These are phyloP conservation scores for Aspergillus glaucus DNA, from an alignment of 2,329 filamentous ascomycete species.

Conservation along the genomic window DNA sequence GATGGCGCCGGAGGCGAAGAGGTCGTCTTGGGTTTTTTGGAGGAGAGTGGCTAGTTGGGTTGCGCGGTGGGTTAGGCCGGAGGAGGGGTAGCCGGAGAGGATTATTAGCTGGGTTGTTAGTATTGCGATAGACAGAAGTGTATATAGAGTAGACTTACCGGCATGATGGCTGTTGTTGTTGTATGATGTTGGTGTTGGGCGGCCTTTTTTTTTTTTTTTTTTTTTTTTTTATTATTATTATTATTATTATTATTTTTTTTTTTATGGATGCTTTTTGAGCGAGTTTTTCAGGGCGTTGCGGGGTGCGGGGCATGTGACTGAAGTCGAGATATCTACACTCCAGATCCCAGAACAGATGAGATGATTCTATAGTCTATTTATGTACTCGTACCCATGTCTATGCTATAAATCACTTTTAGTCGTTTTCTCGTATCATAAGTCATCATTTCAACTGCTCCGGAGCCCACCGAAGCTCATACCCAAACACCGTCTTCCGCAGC, in stretches of 20 bases:
- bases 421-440: background rate
- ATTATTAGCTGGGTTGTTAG: constrained; percentile 48
- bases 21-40: constrained; percentile 43
- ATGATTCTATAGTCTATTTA: background rate
- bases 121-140: background rate
- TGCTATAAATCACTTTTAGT: background rate
- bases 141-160: constrained; percentile 12
- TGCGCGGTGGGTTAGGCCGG: constrained; percentile 57
- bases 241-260: no score
- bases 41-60: constrained; percentile 51
- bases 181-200: constrained; percentile 8
- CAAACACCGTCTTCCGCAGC: constrained; percentile 74
- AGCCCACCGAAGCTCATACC: constrained; percentile 65
- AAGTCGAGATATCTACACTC: background rate
- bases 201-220: constrained; percentile 6
- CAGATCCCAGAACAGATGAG: background rate
- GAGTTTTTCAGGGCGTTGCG: no score
- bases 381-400: background rate
- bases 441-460: constrained; percentile 23
- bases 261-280: no score
- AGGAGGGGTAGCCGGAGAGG: constrained; percentile 57
- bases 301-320: background rate
- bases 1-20: constrained; percentile 25
- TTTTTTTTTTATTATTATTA: no score
- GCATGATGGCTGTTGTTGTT: constrained; percentile 22